Base-by-base conservation (phyloP, 139 green algal genomes). In the Ettlia oleoabundans region DNA sequence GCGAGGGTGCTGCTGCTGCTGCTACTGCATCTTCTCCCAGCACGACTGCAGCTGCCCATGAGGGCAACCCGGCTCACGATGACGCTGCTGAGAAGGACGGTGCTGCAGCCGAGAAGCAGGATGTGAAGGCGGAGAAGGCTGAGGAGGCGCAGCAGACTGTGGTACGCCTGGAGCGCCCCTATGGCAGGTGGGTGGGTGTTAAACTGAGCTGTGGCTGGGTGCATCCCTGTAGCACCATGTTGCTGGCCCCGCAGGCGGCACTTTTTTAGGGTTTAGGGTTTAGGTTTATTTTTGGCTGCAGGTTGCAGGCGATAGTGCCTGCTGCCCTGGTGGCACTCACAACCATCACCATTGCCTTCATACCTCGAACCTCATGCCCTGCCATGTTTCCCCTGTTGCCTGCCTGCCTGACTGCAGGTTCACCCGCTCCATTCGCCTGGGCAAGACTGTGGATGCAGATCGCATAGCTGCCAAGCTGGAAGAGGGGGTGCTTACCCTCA, bases 401-500 rank as follows among this genome's bases (percentile, higher is more conserved):
- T 58, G 15, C 47, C 15, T 15, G 15, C 47, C 47, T 15, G 47
- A 9, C 61, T 30, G 61, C 61, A 30, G 61, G 61, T 76, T 76
- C 37, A 5, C 19, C 13, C 68, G 68, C 15, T 35, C 19, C 37
- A 33, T 76, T 21, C 22, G 24, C 33, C 68, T 76, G 68, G 38
- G 38, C 37, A 33, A 43, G 33, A 10, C 8, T 21, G 68, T 37
- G 21, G 68, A 55, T 9, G 19, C 40, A 6, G 68, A 55, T 13
- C 38, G 35, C 40, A 76, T 76, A 38, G 58, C 35, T 7, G 38
- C 38, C 37, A 30, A 15, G 10, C 35, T 76, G 38, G 38, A 76
- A 8, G 37, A 76, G 32, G 68, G 68, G 38, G 68, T 76, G 37
- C 68, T 76, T 5, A 58, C 35, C 38, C 38, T 76, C 38, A 19